Base-by-base conservation (phyloP, 2,329 filamentous ascomycete genomes). In the Scopulariopsis brevicaulis region DNA sequence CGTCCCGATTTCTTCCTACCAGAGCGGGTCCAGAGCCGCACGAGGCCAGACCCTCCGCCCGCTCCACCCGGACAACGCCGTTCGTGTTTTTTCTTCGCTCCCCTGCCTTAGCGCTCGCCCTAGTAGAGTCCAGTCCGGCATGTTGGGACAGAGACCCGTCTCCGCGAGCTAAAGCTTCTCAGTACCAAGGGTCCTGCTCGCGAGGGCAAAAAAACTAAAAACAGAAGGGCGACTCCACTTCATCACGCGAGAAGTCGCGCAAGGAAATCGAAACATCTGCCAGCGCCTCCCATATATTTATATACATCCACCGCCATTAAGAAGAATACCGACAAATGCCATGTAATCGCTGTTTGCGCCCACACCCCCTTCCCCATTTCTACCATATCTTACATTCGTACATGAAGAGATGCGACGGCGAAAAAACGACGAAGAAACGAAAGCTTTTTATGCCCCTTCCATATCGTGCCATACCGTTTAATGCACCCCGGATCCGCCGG, bases 371-470 rank as follows among this genome's bases (percentile, higher is more conserved):
- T 48, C n/a, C 24, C 25, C 51, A 14, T 12, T 34, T 53, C 51
- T 53, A 53, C 51, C 51, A 8, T 53, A 53, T 53, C 25, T 53
- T 53, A 53, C 51, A 53, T 32, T 53, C 20, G 51, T 53, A 53
- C 51, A 53, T 53, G 24, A 34, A 18, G 25, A 20, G 40, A 46
- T 40, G 37, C 12, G 37, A 32, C 20, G n/a, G 51, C 12, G 15
- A 53, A 34, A n/a, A 34, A 34, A 34, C 18, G 28, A 34, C 14
- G 25, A 22, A 22, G 46, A 52, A 52, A 15, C 10, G 7, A 52
- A 32, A 32, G 14, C 51, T 50, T 24, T 50, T 50, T 50, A 22
- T 22, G 20, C 46, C 46, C 28, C 28, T 32, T 50, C 46, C 46
- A 24, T 50, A 50, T 50, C 46, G 46, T 50, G 51, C 24, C 24